Conservation (phyloP, 2,329 filamentous ascomycete species). For the Pseudopyricularia cyperi region DNA sequence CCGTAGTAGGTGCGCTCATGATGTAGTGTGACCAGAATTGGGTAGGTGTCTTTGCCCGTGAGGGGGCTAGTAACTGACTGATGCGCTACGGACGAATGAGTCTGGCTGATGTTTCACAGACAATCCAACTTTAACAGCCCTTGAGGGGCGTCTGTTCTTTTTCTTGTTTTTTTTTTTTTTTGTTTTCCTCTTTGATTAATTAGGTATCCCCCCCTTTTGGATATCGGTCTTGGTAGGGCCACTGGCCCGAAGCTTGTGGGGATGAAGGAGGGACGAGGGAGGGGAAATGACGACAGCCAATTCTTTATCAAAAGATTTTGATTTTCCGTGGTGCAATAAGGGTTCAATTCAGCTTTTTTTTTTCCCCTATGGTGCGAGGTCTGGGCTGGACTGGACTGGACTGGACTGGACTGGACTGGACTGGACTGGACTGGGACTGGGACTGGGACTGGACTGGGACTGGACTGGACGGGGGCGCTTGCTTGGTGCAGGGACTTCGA, state of each 20-base stretch:
- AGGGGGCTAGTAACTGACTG: neutral
- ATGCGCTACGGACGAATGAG: neutral
- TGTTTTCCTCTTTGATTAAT: neutral
- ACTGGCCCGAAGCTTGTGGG: neutral
- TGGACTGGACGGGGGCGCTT: no score
- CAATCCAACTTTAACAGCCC: neutral
- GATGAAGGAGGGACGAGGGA: neutral
- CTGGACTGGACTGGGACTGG: no score
- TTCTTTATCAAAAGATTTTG: no score
- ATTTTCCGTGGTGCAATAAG: no score
- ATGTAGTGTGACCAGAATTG: neutral
- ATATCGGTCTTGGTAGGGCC: neutral
- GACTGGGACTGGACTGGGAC: no score
- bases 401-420: no score
- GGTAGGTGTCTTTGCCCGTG: neutral
- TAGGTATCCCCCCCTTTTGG: neutral
- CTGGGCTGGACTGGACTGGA: no score
- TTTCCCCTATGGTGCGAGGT: no score
- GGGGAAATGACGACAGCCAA: neutral
- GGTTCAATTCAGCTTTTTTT: no score
- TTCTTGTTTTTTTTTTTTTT: neutral
- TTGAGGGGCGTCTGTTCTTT: no score
- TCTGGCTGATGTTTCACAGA: neutral
- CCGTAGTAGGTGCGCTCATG: neutral
- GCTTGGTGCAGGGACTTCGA: no score